phyloP scores from a whole-genome alignment of 2,329 filamentous ascomycete genomes.

The Hypocreales sp. region DNA sequence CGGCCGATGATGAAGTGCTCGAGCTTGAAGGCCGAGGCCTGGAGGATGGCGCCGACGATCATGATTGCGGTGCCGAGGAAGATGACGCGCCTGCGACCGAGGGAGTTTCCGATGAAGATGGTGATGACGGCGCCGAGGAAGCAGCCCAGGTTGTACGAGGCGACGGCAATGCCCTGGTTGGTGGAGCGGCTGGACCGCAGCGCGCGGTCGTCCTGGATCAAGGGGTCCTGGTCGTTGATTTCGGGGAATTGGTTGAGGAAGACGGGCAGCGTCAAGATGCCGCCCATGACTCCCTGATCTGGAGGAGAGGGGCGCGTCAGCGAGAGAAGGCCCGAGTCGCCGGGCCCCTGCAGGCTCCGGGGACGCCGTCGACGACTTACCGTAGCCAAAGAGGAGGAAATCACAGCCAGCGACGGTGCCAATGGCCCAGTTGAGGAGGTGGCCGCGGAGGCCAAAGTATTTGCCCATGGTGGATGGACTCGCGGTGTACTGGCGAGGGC shows the following conservation, averaged over 20 bases:
- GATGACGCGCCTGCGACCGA: slow-evolving; percentile 44
- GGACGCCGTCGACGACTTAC: slow-evolving; percentile 20
- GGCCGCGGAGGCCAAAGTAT: slow-evolving; percentile 52
- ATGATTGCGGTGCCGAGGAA: slow-evolving; percentile 43
- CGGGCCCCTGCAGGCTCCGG: too few species aligned
- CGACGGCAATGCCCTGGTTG: slow-evolving; percentile 38
- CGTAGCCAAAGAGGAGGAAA: slow-evolving; percentile 47
- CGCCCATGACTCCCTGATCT: slow-evolving; percentile 66
- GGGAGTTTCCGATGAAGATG: slow-evolving; percentile 48
- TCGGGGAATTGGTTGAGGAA: slow-evolving; percentile 44
- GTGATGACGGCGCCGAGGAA: slow-evolving; percentile 49
- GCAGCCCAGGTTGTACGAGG: slow-evolving; percentile 44
- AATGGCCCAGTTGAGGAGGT: slow-evolving; percentile 51
- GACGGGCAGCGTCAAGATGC: slow-evolving; percentile 51
- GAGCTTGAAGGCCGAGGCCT: slow-evolving; percentile 37
- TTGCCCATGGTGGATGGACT: slow-evolving; percentile 13
- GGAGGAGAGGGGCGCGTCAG: slow-evolving; percentile 9
- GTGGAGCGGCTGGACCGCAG: slow-evolving; percentile 26
- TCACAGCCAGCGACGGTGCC: slow-evolving; percentile 58
- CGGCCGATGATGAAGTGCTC: slow-evolving; percentile 42
- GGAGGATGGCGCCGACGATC: slow-evolving; percentile 41
- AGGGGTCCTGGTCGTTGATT: slow-evolving; percentile 21
- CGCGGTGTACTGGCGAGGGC: background rate
- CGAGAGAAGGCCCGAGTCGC: background rate
- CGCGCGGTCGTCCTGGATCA: slow-evolving; percentile 16